Conservation (phyloP, 2,329 filamentous ascomycete genomes). For the Didymella lethalis region DNA sequence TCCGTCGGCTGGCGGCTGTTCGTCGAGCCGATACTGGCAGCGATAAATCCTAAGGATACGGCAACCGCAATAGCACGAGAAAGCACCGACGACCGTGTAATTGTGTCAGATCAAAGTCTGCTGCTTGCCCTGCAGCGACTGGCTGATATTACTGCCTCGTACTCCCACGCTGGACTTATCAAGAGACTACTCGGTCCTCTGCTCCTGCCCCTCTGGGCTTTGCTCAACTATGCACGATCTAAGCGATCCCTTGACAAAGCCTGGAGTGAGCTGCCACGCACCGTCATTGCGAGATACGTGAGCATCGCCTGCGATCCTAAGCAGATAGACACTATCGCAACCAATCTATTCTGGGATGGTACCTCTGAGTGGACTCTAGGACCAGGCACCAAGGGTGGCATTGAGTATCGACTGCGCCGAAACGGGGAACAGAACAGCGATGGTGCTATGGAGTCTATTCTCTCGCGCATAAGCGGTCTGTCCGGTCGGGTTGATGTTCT, state of each 20-base stretch:
- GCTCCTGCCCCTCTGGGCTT: slow-evolving; percentile 68
- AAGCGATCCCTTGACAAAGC: slow-evolving; percentile 36
- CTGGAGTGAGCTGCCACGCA: slow-evolving; percentile 36
- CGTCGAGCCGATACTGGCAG: slow-evolving; percentile 64
- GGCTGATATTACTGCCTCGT: slow-evolving; percentile 65
- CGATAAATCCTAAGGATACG: slow-evolving; percentile 57
- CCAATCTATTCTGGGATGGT: slow-evolving; percentile 66
- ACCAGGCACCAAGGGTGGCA: slow-evolving; percentile 54
- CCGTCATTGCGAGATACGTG: slow-evolving; percentile 57
- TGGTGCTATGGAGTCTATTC: slow-evolving; percentile 70
- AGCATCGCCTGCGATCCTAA: slow-evolving; percentile 63
- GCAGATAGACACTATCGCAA: slow-evolving; percentile 60
- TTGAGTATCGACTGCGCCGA: slow-evolving; percentile 60
- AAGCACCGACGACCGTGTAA: slow-evolving; percentile 57
- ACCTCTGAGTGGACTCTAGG: slow-evolving; percentile 63
- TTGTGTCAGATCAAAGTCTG: slow-evolving; percentile 61
- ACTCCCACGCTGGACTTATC: slow-evolving; percentile 71
- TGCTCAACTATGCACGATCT: slow-evolving; percentile 62
- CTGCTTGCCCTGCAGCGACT: slow-evolving; percentile 63
- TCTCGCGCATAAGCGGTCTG: slow-evolving; percentile 60
- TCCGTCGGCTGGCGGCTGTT: slow-evolving; percentile 68
- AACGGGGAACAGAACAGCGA: slow-evolving; percentile 72
- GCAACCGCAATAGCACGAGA: slow-evolving; percentile 47
- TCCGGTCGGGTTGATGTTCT: slow-evolving; percentile 38
- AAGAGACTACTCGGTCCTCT: slow-evolving; percentile 67